phyloP scores from a whole-genome alignment of 257 asterid species.

The Prunella vulgaris region DNA sequence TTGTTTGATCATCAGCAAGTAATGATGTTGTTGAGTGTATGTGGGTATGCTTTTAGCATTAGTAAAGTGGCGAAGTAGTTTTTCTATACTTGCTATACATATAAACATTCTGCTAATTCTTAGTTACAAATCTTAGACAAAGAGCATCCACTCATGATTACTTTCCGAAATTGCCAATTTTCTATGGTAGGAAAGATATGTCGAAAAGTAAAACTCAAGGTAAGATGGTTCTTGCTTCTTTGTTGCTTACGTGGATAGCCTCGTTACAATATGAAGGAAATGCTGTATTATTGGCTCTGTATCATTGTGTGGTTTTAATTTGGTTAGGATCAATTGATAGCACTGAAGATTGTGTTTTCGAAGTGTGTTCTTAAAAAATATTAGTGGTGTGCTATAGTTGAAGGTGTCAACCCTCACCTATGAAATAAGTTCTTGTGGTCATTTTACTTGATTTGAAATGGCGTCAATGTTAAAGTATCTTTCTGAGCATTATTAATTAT shows the following conservation, averaged over 20 bases:
- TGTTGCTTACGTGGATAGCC: slow-evolving; percentile 5
- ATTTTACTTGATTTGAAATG: not conserved
- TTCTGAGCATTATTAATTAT: not conserved
- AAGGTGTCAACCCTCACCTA: not conserved
- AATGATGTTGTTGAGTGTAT: not conserved
- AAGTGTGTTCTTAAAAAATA: not conserved
- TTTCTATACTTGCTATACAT: not conserved
- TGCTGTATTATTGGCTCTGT: not conserved
- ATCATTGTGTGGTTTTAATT: not conserved
- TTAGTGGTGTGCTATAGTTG: not conserved
- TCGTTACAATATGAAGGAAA: slow-evolving; percentile 7
- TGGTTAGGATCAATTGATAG: slow-evolving; percentile 1
- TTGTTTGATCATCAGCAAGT: slow-evolving; percentile 11
- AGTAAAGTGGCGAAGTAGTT: not conserved
- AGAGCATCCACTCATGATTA: not conserved
- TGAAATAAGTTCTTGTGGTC: not conserved
- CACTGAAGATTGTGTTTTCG: not conserved
- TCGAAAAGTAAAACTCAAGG: not conserved
- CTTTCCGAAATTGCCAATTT: not conserved
- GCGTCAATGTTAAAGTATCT: not conserved
- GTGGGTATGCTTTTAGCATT: not conserved
- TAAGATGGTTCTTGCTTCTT: slow-evolving; percentile 5
- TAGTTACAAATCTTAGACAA: not conserved
- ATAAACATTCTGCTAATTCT: not conserved
- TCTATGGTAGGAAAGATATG: not conserved